These are phyloP conservation scores for Podila minutissima DNA, from an alignment of 192 early-diverging fungal genomes.

Conservation along the genomic window DNA sequence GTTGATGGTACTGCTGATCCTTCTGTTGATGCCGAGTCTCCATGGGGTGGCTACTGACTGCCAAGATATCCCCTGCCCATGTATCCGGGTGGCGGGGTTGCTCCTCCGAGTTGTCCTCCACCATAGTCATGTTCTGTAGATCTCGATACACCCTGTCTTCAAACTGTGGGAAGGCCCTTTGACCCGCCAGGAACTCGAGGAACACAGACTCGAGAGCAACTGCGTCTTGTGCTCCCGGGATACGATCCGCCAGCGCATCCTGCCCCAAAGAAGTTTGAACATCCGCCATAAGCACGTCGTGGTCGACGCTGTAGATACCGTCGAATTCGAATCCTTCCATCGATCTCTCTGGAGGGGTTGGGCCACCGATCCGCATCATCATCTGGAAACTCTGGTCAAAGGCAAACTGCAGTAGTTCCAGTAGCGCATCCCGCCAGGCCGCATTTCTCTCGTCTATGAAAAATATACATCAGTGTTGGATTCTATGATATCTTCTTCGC, in stretches of 20 bases:
- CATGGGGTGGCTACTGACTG: not conserved
- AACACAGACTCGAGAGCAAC: conserved; percentile 15
- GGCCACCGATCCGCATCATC: conserved; percentile 12
- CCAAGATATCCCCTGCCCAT: conserved; percentile 15
- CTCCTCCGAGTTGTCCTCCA: not conserved
- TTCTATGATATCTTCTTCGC: not conserved
- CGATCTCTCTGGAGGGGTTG: not conserved
- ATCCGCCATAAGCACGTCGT: not conserved
- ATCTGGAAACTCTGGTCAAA: conserved; percentile 11
- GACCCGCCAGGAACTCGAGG: conserved; percentile 15
- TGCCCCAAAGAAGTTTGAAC: not conserved
- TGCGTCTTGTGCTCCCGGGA: conserved; percentile 13
- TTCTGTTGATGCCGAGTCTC: not conserved
- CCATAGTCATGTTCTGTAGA: not conserved
- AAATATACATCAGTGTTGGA: not conserved
- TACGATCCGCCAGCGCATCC: not conserved
- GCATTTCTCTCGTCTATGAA: conserved; percentile 14
- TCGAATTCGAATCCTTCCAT: not conserved
- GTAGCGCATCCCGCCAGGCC: conserved; percentile 16
- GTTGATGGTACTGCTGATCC: not conserved
- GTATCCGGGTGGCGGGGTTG: not conserved
- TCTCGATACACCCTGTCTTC: conserved; percentile 6
- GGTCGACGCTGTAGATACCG: too few species aligned
- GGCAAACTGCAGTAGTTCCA: conserved; percentile 22
- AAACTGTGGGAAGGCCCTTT: conserved; percentile 8